phyloP scores from a whole-genome alignment of 768 basidiomycete species.

The Vararia minispora region DNA sequence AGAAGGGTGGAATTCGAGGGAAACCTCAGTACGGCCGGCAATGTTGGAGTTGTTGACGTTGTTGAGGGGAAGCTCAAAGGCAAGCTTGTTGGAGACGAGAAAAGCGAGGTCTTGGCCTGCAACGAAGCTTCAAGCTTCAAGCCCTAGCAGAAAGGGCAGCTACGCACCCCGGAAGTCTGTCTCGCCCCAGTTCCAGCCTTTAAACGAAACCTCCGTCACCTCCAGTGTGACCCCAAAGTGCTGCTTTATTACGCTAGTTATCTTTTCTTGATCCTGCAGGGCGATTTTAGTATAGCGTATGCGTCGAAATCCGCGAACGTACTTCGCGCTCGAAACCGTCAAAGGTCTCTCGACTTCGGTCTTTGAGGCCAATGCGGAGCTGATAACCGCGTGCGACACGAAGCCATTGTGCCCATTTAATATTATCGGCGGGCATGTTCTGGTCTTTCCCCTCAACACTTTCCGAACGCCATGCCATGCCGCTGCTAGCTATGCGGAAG shows the following conservation, averaged over 20 bases:
- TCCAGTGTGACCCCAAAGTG: conserved; percentile 83
- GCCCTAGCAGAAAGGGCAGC: neutral
- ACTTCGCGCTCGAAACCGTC: conserved; percentile 93
- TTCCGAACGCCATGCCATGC: conserved; percentile 89
- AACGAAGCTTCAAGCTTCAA: neutral
- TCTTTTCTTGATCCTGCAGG: conserved; percentile 82
- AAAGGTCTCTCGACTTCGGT: conserved; percentile 72
- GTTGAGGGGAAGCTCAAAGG: conserved; percentile 82
- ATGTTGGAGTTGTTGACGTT: conserved; percentile 96
- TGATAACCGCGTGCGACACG: conserved; percentile 90
- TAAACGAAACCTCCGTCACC: conserved; percentile 74
- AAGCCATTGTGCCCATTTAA: conserved; percentile 87
- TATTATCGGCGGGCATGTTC: conserved; percentile 56
- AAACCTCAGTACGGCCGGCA: conserved; percentile 95
- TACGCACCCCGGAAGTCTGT: conserved; percentile 82
- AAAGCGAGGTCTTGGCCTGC: conserved; percentile 88
- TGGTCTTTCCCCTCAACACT: conserved; percentile 52
- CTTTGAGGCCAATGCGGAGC: conserved; percentile 72
- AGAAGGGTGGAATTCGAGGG: conserved; percentile 76
- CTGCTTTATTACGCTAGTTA: conserved; percentile 73
- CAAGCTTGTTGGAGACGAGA: conserved; percentile 73
- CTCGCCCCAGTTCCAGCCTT: conserved; percentile 98
- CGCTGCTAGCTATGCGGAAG: conserved; percentile 79
- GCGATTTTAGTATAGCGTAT: too few relatives aligned
- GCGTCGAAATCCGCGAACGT: conserved; percentile 15